Conservation (phyloP, 768 basidiomycete genomes). For the Trametes elegans region DNA sequence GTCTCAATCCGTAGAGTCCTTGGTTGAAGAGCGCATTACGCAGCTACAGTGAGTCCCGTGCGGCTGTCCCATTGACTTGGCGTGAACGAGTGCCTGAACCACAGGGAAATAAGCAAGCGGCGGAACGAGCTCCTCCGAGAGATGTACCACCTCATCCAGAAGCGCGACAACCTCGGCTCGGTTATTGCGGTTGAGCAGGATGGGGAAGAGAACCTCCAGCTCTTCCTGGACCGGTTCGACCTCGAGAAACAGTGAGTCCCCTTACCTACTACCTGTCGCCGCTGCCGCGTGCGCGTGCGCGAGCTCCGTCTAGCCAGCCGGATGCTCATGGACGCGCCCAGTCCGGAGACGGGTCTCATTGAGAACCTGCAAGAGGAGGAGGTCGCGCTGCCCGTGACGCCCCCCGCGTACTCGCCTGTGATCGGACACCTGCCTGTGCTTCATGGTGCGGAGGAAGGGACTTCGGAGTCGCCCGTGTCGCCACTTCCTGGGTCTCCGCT, state of each 20-base stretch:
- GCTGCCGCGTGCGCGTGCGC: too few species aligned
- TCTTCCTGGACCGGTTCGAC: constrained; percentile 58
- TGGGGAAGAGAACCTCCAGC: constrained; percentile 40
- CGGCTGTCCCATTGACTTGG: constrained; percentile 3
- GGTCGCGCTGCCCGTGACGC: constrained; percentile 18
- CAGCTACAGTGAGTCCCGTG: constrained; percentile 26
- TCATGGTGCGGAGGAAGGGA: not conserved
- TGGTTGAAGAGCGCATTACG: constrained; percentile 29
- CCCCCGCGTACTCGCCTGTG: constrained; percentile 14
- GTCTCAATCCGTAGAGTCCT: constrained; percentile 19
- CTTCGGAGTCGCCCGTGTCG: constrained; percentile 24
- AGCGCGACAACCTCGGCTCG: constrained; percentile 45
- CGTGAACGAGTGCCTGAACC: constrained; percentile 10
- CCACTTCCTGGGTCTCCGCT: constrained; percentile 22
- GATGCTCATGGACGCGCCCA: constrained; percentile 17
- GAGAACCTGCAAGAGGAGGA: constrained; percentile 25
- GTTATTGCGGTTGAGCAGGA: constrained; percentile 39
- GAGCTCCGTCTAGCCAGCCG: not conserved
- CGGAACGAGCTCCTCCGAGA: constrained; percentile 71
- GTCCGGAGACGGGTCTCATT: constrained; percentile 35
- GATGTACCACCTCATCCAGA: constrained; percentile 65
- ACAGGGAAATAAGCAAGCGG: constrained; percentile 59
- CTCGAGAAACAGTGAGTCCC: constrained; percentile 47
- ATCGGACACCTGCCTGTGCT: not conserved
- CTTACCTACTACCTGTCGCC: constrained; percentile 5